Percentiles rank a stretch among this genome's conserved stretches.
Conservation (phyloP, 2,329 filamentous ascomycete genomes). For the Penicillium sp. region DNA sequence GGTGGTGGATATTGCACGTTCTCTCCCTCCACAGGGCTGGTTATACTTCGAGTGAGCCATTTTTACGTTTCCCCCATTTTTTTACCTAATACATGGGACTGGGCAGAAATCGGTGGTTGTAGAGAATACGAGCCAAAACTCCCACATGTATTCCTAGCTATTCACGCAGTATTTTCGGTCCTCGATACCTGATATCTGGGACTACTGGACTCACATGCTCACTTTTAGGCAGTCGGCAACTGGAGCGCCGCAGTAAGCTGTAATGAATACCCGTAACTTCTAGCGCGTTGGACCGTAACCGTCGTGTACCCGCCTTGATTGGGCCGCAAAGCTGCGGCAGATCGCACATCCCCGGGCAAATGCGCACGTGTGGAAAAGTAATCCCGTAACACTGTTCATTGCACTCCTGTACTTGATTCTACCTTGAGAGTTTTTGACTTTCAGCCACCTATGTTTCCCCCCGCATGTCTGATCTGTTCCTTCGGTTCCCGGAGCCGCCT, state of each 20-base stretch:
- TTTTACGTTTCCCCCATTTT: slow-evolving; percentile 8
- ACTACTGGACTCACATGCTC: slow-evolving; percentile 16
- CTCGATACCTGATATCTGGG: background rate
- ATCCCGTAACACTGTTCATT: background rate
- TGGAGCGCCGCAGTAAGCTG: slow-evolving; percentile 9
- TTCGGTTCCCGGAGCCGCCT: slow-evolving; percentile 2
- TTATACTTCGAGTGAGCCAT: slow-evolving; percentile 17
- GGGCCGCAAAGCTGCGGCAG: slow-evolving; percentile 9
- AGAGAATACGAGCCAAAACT: background rate
- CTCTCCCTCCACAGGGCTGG: slow-evolving; percentile 1
- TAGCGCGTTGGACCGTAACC: background rate
- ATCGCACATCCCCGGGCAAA: slow-evolving; percentile 16
- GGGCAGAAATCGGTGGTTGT: background rate
- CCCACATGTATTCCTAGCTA: too few species aligned
- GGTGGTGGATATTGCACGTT: background rate
- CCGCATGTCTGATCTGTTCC: background rate
- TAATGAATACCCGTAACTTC: slow-evolving; percentile 6
- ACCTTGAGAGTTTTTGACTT: background rate
- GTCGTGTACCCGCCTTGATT: slow-evolving; percentile 6
- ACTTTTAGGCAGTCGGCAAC: slow-evolving; percentile 13
- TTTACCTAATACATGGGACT: slow-evolving; percentile 17
- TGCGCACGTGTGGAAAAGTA: slow-evolving; percentile 17
- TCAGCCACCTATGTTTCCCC: too few species aligned
- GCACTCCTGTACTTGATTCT: background rate
- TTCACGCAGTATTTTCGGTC: background rate